Evolutionary conservation across 768 basidiomycete species (phyloP).

Genomic region (Russula ochroleuca): DNA sequence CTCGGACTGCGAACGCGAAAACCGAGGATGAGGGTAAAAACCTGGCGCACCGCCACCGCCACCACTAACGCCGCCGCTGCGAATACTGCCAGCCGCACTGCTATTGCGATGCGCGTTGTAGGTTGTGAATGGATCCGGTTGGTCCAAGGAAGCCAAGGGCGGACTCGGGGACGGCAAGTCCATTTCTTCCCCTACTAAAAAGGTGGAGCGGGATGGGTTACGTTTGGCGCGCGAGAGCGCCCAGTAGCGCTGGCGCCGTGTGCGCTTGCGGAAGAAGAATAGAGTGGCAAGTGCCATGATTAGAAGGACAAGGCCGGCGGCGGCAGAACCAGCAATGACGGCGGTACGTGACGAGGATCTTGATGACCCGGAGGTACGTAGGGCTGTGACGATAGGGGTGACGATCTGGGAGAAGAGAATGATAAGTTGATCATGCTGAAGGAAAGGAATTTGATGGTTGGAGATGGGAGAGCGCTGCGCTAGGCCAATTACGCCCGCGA

Average conservation of each 20-base stretch:
- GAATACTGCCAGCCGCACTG: background rate
- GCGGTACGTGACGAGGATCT: background rate
- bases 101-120: background rate
- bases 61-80: background rate
- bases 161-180: constrained; percentile 7
- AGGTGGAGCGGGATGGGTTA: constrained; percentile 14
- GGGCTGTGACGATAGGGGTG: constrained; percentile 23
- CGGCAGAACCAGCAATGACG: constrained; percentile 19
- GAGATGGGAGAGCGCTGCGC: background rate
- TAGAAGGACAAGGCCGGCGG: constrained; percentile 16
- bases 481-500: background rate
- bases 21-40: background rate
- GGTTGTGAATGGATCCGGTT: constrained; percentile 9
- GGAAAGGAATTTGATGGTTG: too few species aligned
- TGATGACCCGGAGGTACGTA: background rate
- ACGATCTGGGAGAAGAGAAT: constrained; percentile 9
- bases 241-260: constrained; percentile 15
- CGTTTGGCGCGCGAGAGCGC: constrained; percentile 17
- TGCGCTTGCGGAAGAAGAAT: constrained; percentile 19
- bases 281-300: constrained; percentile 14
- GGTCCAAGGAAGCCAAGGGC: background rate
- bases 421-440: background rate
- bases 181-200: constrained; percentile 24
- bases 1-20: background rate
- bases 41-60: background rate